These are phyloP conservation scores for Fusarium sp. DNA, from an alignment of 2,329 filamentous ascomycete genomes.

Conservation along the genomic window DNA sequence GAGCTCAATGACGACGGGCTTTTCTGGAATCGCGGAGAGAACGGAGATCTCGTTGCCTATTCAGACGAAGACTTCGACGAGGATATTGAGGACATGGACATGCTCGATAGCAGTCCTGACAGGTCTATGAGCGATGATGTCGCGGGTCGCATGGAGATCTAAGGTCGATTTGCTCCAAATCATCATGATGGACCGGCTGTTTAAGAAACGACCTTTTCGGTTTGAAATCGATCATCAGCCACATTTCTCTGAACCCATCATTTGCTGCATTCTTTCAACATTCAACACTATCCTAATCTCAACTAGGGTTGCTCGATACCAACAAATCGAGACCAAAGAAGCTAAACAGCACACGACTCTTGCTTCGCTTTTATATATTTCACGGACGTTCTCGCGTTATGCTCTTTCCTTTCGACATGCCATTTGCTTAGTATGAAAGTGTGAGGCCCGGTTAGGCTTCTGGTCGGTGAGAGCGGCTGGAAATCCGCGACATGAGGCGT, in stretches of 20 bases:
- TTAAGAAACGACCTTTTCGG: constrained; percentile 9
- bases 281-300: constrained; percentile 27
- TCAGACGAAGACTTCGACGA: constrained; percentile 65
- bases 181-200: not conserved
- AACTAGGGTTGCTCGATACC: constrained; percentile 11
- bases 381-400: constrained; percentile 1
- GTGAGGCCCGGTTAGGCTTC: constrained; percentile 48
- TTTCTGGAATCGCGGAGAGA: constrained; percentile 69
- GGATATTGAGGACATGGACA: constrained; percentile 57
- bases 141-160: constrained; percentile 72
- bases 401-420: constrained; percentile 23
- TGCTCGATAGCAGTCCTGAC: constrained; percentile 57
- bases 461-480: constrained; percentile 56
- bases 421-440: constrained; percentile 39
- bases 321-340: constrained; percentile 3
- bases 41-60: constrained; percentile 67
- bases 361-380: constrained; percentile 22
- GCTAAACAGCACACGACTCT: constrained; percentile 23
- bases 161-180: constrained; percentile 40
- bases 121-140: constrained; percentile 73
- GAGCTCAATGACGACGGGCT: constrained; percentile 63
- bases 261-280: constrained; percentile 34
- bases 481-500: constrained; percentile 45
- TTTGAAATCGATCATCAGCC: not conserved
- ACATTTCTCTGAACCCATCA: constrained; percentile 12